Percentiles rank a stretch among this genome's conserved stretches.
Evolutionary conservation across 2,329 filamentous ascomycete species (phyloP).

Genomic region (Chrysoporthe cubensis): DNA sequence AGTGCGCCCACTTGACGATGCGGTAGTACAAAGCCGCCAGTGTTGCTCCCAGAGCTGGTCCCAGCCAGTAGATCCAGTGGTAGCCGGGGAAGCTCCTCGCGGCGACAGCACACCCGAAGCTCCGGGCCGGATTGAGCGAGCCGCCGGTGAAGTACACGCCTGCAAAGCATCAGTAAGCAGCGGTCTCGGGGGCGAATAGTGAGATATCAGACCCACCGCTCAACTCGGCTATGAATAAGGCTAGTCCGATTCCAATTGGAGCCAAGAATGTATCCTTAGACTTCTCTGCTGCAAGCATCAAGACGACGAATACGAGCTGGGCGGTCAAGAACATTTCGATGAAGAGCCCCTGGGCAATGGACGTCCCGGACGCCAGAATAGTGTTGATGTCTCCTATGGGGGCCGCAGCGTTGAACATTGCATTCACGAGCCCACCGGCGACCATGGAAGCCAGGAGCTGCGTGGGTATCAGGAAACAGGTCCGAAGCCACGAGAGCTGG

Average conservation of each 20-base stretch:
- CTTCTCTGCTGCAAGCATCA: conserved; percentile 70
- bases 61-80: conserved; percentile 53
- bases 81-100: conserved; percentile 41
- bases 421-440: conserved; percentile 57
- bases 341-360: conserved; percentile 58
- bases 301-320: conserved; percentile 61
- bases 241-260: conserved; percentile 67
- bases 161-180: background rate
- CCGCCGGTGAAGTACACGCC: conserved; percentile 45
- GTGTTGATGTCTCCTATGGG: conserved; percentile 54
- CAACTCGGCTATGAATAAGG: conserved; percentile 59
- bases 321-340: conserved; percentile 66
- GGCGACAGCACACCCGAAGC: conserved; percentile 48
- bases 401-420: conserved; percentile 45
- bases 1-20: conserved; percentile 48
- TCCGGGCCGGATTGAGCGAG: conserved; percentile 49
- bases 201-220: conserved; percentile 36
- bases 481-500: conserved; percentile 50
- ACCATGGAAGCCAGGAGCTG: conserved; percentile 59
- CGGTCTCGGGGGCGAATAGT: too few relatives aligned
- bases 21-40: conserved; percentile 47
- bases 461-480: conserved; percentile 50
- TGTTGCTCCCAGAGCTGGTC: conserved; percentile 46
- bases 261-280: conserved; percentile 69
- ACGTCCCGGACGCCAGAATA: conserved; percentile 48